Conservation (phyloP, 2,329 filamentous ascomycete species). For the Sporothrix curviconia region DNA sequence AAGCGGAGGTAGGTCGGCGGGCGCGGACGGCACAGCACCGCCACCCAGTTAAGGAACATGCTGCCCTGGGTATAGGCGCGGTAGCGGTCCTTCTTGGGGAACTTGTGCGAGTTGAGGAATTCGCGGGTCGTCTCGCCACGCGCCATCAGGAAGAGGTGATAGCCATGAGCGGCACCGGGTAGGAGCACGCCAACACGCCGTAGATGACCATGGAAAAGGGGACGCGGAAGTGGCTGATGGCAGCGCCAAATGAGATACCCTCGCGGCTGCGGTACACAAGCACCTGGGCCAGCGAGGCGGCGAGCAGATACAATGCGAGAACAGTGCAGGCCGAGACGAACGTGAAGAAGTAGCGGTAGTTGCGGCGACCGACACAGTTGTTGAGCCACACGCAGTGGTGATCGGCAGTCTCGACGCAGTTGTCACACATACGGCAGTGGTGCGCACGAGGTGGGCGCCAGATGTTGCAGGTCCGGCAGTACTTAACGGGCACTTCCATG, state of each 20-base stretch:
- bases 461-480: conserved; percentile 95
- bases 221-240: conserved; percentile 66
- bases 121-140: conserved; percentile 93
- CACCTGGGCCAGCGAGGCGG: conserved; percentile 72
- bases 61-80: conserved; percentile 79
- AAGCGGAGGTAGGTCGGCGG: conserved; percentile 86
- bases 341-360: conserved; percentile 95
- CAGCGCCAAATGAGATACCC: conserved; percentile 57
- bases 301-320: conserved; percentile 68
- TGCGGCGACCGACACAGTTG: conserved; percentile 92
- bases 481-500: conserved; percentile 97
- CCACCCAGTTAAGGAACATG: conserved; percentile 69
- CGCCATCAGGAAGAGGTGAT: conserved; percentile 86
- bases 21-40: conserved; percentile 74
- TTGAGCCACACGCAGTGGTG: conserved; percentile 99
- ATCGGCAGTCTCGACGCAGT: conserved; percentile 93
- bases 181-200: conserved; percentile 64
- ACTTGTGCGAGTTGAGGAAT: conserved; percentile 94
- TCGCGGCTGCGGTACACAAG: conserved; percentile 62
- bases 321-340: conserved; percentile 79
- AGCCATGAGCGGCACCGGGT: conserved; percentile 77
- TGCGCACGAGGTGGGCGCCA: conserved; percentile 95
- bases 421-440: conserved; percentile 94
- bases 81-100: conserved; percentile 84
- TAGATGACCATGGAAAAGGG: conserved; percentile 88